Conservation (phyloP, 306 rosid genomes). For the Abrus precatorius region DNA sequence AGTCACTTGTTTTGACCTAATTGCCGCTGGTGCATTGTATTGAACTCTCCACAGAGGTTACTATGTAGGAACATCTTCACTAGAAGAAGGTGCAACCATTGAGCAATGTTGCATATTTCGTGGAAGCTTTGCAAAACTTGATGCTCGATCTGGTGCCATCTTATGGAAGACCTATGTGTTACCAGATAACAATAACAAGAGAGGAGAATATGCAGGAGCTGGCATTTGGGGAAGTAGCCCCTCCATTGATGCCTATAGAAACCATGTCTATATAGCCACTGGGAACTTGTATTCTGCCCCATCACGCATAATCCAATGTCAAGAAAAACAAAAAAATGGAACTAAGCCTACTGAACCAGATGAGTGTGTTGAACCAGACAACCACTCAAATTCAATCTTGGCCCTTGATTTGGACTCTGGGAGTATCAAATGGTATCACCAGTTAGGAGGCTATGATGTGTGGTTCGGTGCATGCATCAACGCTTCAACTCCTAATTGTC, state of each 20-base stretch:
- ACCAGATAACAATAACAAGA: conserved; percentile 57
- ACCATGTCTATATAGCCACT: conserved; percentile 64
- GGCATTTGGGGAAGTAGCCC: conserved; percentile 88
- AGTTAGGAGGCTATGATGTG: conserved; percentile 81
- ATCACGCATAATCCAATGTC: conserved; percentile 52
- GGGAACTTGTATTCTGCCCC: conserved; percentile 79
- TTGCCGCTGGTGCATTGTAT: not conserved
- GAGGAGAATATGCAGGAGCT: conserved; percentile 65
- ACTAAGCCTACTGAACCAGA: conserved; percentile 55
- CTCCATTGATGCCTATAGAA: conserved; percentile 59
- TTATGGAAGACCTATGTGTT: conserved; percentile 71
- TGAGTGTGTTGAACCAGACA: conserved; percentile 66
- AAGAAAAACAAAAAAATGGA: conserved; percentile 57
- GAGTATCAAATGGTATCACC: conserved; percentile 61
- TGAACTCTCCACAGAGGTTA: conserved; percentile 31
- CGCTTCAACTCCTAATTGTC: conserved; percentile 58
- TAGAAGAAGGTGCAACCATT: conserved; percentile 50
- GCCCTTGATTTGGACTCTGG: conserved; percentile 73
- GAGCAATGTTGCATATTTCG: conserved; percentile 70
- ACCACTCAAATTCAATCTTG: conserved; percentile 67
- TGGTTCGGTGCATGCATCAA: conserved; percentile 64
- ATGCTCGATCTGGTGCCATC: conserved; percentile 52
- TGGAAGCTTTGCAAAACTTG: conserved; percentile 59
- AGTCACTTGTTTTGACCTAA: not conserved
- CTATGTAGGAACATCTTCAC: conserved; percentile 52